phyloP scores from a whole-genome alignment of 2,329 filamentous ascomycete species.

The Paecilomyces formosus region DNA sequence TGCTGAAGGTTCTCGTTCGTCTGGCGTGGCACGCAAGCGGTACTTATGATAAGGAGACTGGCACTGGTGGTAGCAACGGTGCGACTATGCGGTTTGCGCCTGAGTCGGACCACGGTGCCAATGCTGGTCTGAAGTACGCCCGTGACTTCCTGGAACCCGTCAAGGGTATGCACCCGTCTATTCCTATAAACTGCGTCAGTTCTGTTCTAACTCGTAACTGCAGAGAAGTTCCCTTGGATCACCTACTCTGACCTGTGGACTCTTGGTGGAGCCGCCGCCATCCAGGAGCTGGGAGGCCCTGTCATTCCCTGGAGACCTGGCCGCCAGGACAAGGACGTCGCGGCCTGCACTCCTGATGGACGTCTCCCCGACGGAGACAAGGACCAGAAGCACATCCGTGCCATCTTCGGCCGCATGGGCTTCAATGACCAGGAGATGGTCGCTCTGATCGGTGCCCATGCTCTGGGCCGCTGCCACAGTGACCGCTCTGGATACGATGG shows the following conservation, averaged over 20 bases:
- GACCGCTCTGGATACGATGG: constrained; percentile 83
- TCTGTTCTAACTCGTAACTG: constrained; percentile 4
- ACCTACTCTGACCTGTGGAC: constrained; percentile 96
- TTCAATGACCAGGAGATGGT: constrained; percentile 98
- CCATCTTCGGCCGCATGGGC: constrained; percentile 94
- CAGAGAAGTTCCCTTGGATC: constrained; percentile 87
- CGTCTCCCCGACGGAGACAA: constrained; percentile 77
- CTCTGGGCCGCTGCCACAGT: constrained; percentile 80
- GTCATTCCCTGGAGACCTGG: constrained; percentile 82
- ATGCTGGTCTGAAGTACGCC: constrained; percentile 78
- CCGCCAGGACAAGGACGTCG: constrained; percentile 68
- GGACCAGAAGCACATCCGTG: constrained; percentile 72
- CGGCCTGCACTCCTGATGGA: constrained; percentile 88
- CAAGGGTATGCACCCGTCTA: constrained; percentile 53
- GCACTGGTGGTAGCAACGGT: constrained; percentile 89
- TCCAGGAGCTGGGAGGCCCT: constrained; percentile 94
- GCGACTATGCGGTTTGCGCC: constrained; percentile 94
- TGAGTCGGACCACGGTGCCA: constrained; percentile 85
- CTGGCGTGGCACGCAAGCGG: constrained; percentile 92
- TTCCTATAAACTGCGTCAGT: neutral
- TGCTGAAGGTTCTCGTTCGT: constrained; percentile 59
- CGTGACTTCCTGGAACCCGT: constrained; percentile 90
- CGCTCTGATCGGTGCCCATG: constrained; percentile 77
- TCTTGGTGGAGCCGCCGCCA: constrained; percentile 70
- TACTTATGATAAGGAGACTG: constrained; percentile 81